Conservation (phyloP, 2,329 filamentous ascomycete species). For the Aspergillaceae sp. region DNA sequence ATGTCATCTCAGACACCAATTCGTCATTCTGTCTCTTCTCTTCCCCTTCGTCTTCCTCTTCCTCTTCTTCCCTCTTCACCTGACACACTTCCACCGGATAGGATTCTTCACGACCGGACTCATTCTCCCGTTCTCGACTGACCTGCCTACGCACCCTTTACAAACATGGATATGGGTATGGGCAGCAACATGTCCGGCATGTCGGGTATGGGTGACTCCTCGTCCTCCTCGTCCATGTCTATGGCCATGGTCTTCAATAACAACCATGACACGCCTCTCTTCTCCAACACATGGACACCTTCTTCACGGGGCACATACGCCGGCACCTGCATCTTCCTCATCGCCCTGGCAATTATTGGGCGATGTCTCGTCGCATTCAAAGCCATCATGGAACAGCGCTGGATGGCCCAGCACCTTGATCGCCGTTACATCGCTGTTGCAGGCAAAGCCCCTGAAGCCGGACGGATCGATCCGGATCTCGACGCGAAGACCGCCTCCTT, state of each 20-base stretch:
- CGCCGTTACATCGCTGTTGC: constrained; percentile 69
- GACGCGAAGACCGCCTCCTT: constrained; percentile 59
- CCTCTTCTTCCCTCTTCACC: not conserved
- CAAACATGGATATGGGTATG: constrained; percentile 11
- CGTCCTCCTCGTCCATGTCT: constrained; percentile 10
- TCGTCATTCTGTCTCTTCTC: constrained; percentile 4
- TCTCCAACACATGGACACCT: constrained; percentile 66
- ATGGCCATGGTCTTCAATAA: constrained; percentile 45
- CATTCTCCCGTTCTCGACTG: not conserved
- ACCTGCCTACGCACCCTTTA: not conserved
- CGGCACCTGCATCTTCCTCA: constrained; percentile 84
- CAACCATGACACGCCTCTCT: constrained; percentile 54
- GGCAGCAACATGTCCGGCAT: constrained; percentile 15
- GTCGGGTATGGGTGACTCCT: constrained; percentile 20
- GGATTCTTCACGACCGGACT: not conserved
- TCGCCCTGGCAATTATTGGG: constrained; percentile 62
- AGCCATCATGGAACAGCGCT: constrained; percentile 49
- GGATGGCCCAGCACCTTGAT: constrained; percentile 62
- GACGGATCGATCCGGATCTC: constrained; percentile 50
- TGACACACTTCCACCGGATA: not conserved
- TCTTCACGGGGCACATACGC: constrained; percentile 63
- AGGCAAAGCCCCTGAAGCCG: constrained; percentile 52
- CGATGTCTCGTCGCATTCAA: constrained; percentile 66
- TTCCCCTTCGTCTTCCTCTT: not conserved
- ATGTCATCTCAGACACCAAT: not conserved